phyloP scores from a whole-genome alignment of 2,329 filamentous ascomycete species.

The Paraphoma sp. region DNA sequence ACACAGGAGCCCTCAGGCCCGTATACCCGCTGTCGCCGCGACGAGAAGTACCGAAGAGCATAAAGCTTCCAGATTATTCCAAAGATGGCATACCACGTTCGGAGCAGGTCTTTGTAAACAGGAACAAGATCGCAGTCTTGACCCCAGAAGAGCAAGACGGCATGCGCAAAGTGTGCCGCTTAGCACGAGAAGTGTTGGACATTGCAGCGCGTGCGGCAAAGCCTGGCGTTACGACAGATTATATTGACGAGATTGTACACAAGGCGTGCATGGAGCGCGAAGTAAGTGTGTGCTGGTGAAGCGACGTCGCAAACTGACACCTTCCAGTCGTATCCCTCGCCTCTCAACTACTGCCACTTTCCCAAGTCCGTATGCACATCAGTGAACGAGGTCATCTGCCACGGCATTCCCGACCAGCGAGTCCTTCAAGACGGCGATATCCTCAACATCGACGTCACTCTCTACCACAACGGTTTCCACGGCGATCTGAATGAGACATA shows the following conservation, averaged over 20 bases:
- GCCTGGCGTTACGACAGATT: conserved; percentile 94
- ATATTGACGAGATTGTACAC: conserved; percentile 94
- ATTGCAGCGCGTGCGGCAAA: conserved; percentile 82
- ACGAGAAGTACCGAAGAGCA: conserved; percentile 72
- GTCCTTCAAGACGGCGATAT: conserved; percentile 91
- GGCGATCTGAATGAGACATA: conserved; percentile 98
- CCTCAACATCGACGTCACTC: conserved; percentile 92
- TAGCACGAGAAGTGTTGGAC: conserved; percentile 91
- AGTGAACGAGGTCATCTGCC: conserved; percentile 96
- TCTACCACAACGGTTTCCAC: conserved; percentile 95
- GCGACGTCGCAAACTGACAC: conserved; percentile 16
- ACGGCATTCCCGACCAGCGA: conserved; percentile 94
- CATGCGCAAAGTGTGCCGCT: conserved; percentile 89
- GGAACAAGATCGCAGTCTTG: conserved; percentile 83
- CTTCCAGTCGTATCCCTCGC: conserved; percentile 87
- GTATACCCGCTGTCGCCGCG: conserved; percentile 66
- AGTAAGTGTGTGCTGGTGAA: conserved; percentile 61
- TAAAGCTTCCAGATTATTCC: conserved; percentile 87
- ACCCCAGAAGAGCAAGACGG: conserved; percentile 81
- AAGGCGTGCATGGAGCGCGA: conserved; percentile 92
- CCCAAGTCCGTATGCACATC: conserved; percentile 98
- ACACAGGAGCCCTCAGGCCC: conserved; percentile 80
- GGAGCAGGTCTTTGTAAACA: conserved; percentile 68
- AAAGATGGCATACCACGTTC: conserved; percentile 77
- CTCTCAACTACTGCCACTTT: conserved; percentile 93